Evolutionary conservation across 805 yeast genomes (phyloP).

Genomic region (Starmerella davenportii): DNA sequence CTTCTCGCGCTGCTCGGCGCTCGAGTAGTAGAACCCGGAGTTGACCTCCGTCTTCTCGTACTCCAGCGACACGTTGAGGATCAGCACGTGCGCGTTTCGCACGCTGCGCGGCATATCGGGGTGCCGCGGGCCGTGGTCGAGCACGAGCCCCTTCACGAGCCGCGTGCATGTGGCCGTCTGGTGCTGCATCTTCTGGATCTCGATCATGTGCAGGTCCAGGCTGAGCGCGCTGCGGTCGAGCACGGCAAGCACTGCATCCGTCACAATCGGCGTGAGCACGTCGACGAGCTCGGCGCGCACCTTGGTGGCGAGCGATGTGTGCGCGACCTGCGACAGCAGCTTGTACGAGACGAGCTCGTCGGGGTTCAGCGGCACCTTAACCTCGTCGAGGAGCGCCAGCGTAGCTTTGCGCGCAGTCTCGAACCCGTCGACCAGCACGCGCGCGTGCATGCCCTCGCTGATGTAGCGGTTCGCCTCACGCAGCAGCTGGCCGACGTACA

Average conservation of each 20-base stretch:
- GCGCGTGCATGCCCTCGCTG: conserved; percentile 88
- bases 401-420: conserved; percentile 71
- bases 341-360: conserved; percentile 46
- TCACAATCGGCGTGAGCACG: conserved; percentile 78
- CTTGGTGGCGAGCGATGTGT: conserved; percentile 76
- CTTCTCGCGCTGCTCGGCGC: conserved; percentile 91
- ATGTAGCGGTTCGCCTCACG: conserved; percentile 87
- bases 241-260: conserved; percentile 84
- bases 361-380: conserved; percentile 33
- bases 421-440: conserved; percentile 87
- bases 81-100: conserved; percentile 66
- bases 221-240: conserved; percentile 26
- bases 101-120: conserved; percentile 95
- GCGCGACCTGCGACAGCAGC: conserved; percentile 75
- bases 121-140: conserved; percentile 97
- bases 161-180: conserved; percentile 68
- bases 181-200: conserved; percentile 96
- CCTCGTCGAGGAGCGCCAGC: conserved; percentile 48
- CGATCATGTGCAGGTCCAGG: conserved; percentile 90
- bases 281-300: conserved; percentile 60
- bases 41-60: conserved; percentile 96
- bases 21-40: conserved; percentile 83
- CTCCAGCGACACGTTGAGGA: conserved; percentile 82
- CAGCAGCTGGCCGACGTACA: conserved; percentile 83
- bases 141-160: conserved; percentile 72